Conservation (phyloP, 78 protist genomes). For the Dictyostelium intermedium region DNA sequence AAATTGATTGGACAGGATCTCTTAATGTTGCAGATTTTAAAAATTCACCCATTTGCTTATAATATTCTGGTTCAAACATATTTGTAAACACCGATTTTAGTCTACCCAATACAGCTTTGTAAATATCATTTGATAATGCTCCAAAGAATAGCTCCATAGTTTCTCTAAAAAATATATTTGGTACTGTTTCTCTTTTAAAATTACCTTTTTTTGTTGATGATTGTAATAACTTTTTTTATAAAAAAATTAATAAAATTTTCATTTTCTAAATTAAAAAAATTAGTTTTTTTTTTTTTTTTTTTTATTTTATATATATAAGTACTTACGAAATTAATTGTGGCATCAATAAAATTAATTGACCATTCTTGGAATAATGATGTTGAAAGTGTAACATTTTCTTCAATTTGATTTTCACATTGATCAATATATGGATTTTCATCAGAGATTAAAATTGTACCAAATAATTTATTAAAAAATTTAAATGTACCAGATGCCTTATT, state of each 20-base stretch:
- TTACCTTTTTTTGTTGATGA: constrained; percentile 18
- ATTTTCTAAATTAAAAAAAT: not conserved
- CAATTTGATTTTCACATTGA: constrained; percentile 12
- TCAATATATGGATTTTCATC: constrained; percentile 22
- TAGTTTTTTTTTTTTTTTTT: not conserved
- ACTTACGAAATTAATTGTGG: constrained; percentile 14
- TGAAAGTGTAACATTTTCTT: constrained; percentile 17
- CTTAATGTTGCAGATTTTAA: constrained; percentile 30
- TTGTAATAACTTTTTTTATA: constrained; percentile 7
- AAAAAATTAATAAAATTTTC: not conserved
- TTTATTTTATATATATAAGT: not conserved
- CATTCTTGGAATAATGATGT: constrained; percentile 52
- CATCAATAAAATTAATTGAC: constrained; percentile 44
- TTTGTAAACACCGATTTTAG: constrained; percentile 8
- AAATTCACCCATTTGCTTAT: constrained; percentile 38
- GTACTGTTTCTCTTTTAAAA: constrained; percentile 31
- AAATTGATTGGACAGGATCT: constrained; percentile 21
- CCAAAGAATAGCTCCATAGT: constrained; percentile 39
- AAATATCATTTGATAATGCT: constrained; percentile 49
- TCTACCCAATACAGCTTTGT: constrained; percentile 8
- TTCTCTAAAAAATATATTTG: constrained; percentile 28
- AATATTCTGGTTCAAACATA: constrained; percentile 64
- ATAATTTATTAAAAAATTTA: constrained; percentile 47
- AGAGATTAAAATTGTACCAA: constrained; percentile 7
- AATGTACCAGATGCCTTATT: constrained; percentile 68